Conservation (phyloP, 345 rosid species). For the Ceriops tagal region DNA sequence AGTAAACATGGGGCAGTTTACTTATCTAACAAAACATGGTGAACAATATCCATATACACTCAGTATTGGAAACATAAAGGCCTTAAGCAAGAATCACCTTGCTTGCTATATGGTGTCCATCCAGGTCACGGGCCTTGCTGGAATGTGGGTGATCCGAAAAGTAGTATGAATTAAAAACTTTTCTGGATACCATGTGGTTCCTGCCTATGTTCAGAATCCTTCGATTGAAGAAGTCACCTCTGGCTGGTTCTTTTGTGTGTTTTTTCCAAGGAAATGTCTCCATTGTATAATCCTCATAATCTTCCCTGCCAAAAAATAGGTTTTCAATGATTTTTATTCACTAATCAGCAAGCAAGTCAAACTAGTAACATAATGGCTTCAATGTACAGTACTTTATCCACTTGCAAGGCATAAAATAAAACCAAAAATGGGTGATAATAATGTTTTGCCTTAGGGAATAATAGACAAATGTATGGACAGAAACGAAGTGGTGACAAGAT, state of each 20-base stretch:
- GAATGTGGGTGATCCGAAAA: slow-evolving; percentile 45
- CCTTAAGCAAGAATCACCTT: slow-evolving; percentile 44
- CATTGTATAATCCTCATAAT: slow-evolving; percentile 42
- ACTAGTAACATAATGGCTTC: background rate
- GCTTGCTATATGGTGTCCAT: slow-evolving; percentile 31
- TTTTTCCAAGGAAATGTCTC: slow-evolving; percentile 81
- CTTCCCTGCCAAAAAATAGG: slow-evolving; percentile 50
- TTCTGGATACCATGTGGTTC: slow-evolving; percentile 32
- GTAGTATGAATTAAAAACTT: slow-evolving; percentile 38
- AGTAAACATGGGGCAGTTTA: background rate
- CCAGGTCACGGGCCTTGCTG: slow-evolving; percentile 43
- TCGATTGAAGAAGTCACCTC: slow-evolving; percentile 38
- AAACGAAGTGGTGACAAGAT: no score
- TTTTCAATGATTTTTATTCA: background rate
- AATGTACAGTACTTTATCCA: no score
- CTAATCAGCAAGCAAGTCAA: background rate
- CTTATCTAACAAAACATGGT: background rate
- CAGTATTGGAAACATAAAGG: background rate
- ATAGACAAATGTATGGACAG: no score
- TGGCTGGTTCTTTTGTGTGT: slow-evolving; percentile 41
- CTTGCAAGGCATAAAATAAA: no score
- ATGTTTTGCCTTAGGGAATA: no score
- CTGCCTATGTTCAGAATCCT: slow-evolving; percentile 43
- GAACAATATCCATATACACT: background rate
- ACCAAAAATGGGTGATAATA: no score